Conservation (phyloP, 1,139 yeast genomes). For the Taiozyma sp. region DNA sequence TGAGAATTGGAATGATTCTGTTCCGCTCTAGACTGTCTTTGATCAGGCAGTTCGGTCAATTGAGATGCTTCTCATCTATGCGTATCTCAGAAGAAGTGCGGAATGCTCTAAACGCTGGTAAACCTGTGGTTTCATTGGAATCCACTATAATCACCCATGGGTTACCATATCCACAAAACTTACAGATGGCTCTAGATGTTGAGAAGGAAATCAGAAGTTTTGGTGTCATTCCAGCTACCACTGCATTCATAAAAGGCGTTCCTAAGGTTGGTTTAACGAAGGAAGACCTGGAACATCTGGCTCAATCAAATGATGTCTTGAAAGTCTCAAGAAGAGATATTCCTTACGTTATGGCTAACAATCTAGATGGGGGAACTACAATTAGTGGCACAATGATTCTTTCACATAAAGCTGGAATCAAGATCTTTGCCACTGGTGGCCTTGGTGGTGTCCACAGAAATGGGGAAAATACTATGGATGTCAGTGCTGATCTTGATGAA, state of each 20-base stretch:
- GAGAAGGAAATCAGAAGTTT: conserved; percentile 54
- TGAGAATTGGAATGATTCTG: background rate
- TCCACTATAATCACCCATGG: conserved; percentile 92
- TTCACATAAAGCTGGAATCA: conserved; percentile 70
- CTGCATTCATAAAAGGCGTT: conserved; percentile 68
- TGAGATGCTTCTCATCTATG: conserved; percentile 12
- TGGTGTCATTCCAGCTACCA: conserved; percentile 85
- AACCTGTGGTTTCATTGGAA: conserved; percentile 77
- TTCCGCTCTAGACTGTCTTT: background rate
- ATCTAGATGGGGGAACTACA: conserved; percentile 79
- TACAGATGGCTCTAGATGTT: conserved; percentile 66
- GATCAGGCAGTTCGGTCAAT: background rate
- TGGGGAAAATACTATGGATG: conserved; percentile 70
- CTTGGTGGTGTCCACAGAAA: conserved; percentile 89
- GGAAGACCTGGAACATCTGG: conserved; percentile 46
- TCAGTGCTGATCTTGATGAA: conserved; percentile 86
- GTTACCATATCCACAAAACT: conserved; percentile 73
- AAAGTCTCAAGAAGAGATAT: conserved; percentile 84
- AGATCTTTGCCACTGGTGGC: conserved; percentile 91
- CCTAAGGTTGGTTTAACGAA: conserved; percentile 64
- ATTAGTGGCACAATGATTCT: conserved; percentile 87
- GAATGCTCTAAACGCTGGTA: conserved; percentile 52
- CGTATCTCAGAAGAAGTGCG: conserved; percentile 51
- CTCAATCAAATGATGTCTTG: conserved; percentile 33
- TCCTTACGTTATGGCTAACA: conserved; percentile 63